A percentile compares a stretch with the other conserved stretches of the same genome.
These are phyloP conservation scores for Fomitopsis pinicola DNA, from an alignment of 1,284 basidiomycete genomes.

Conservation along the genomic window DNA sequence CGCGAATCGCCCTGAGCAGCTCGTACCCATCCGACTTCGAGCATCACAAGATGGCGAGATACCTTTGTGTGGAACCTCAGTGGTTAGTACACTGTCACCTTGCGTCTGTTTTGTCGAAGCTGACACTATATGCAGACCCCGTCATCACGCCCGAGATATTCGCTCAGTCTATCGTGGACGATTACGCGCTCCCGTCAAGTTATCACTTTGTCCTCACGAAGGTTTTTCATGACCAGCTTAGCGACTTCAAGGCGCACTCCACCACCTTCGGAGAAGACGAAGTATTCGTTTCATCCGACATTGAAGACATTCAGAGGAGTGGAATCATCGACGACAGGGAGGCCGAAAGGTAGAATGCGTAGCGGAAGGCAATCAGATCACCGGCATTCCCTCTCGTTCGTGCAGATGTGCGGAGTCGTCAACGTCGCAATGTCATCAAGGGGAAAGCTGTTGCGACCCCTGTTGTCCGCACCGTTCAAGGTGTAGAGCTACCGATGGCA, in stretches of 20 bases:
- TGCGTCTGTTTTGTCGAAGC: background rate
- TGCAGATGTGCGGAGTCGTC: conserved; percentile 26
- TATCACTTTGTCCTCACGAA: conserved; percentile 79
- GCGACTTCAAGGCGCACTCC: conserved; percentile 71
- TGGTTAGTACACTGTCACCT: conserved; percentile 45
- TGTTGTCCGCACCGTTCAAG: background rate
- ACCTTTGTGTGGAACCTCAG: conserved; percentile 97
- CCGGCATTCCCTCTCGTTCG: conserved; percentile 24
- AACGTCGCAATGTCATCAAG: conserved; percentile 31
- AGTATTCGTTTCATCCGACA: conserved; percentile 22
- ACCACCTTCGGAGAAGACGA: conserved; percentile 33
- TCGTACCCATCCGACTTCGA: conserved; percentile 94
- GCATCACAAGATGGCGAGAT: conserved; percentile 88
- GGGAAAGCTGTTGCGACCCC: conserved; percentile 20
- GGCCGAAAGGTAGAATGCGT: conserved; percentile 65
- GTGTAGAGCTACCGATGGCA: conserved; percentile 19
- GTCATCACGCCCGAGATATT: conserved; percentile 88
- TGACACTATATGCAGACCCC: conserved; percentile 56
- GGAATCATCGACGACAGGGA: conserved; percentile 52
- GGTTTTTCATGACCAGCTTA: conserved; percentile 84
- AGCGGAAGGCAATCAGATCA: conserved; percentile 52
- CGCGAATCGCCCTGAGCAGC: conserved; percentile 64
- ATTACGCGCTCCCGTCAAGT: conserved; percentile 74
- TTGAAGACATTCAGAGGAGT: conserved; percentile 29
- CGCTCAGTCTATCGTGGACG: conserved; percentile 88